Base-by-base conservation (phyloP, 805 yeast genomes). In the Maudiozyma barnettii region DNA sequence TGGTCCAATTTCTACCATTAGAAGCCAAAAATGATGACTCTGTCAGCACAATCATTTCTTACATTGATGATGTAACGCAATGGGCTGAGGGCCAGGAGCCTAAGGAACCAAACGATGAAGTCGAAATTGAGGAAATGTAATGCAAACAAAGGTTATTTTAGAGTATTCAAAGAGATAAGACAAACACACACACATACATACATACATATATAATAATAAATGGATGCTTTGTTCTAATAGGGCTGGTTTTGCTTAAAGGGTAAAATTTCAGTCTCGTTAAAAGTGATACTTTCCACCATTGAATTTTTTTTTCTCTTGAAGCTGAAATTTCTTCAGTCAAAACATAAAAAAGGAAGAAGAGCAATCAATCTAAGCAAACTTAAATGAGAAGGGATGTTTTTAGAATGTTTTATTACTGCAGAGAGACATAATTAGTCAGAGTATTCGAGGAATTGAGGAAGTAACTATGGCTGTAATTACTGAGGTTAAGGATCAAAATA, bases 31-130 rank as follows among this genome's bases (percentile, higher is more conserved):
- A 78, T 50, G 80, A 88, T 43, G 87, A 81, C 39, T 77, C 88
- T 43, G 82, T 93, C 20, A 78, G 82, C 12, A 82, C 89, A 0
- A 91, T 93, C 46, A 72, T 93, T 54, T 84, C 95, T 60, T 89
- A 89, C 63, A 85, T 93, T 20, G 99, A 93, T 61, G 99, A 93
- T 63, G 84, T 91, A 26, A 93, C 99, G 0, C 99, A 93, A 63
- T 93, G 99, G 99, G 81, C 87, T 20, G 99, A 93, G 63, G 70
- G 79, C 3, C 98, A 93, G 65, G 99, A 93, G 65, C 98, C 97
- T 31, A 91, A 91, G 63, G 97, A 91, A 63, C 98, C 98, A 0
- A 76, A 78, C 26, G 97, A 88, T 54, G 86, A 81, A 51, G 56
- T 75, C 14, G 84, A 79, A 37, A 61, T 78, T n/a, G 86, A 80